Evolutionary conservation across 352 stramenopile genomes (phyloP), one percentile per base, ranked within the genome.

Genomic region (Globisporangium parvum): DNA sequence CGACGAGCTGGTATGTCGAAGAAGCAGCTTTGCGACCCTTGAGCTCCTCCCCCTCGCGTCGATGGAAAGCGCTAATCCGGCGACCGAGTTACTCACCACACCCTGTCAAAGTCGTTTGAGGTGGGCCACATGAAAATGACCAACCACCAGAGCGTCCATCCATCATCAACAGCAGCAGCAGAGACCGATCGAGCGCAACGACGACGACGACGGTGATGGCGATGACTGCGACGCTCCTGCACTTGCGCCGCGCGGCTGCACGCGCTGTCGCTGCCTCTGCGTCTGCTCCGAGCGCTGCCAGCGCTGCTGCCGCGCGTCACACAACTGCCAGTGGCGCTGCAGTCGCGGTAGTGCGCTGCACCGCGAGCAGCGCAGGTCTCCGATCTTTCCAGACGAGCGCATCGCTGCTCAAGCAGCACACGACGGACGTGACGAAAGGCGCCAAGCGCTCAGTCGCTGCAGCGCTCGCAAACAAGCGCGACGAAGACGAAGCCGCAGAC

Each of bases 361-460:
- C 6, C 28, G 28, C 1, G 20, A 50, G 24, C 21, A 12, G 33
- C 47, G 33, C 12, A 23, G 42, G 20, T 11, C 8, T 24, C 8
- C 57, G 57, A 24, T 63, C 51, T 24, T 57, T 63, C 35, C 57
- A 63, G 50, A 58, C 57, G 42, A 63, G 50, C 50, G 44, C 57
- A 4, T 26, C 55, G 50, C 45, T 35, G 42, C 20, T 57, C 17
- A 63, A 63, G 57, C 57, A 63, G 57, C 57, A 63, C 51, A 63
- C 57, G 57, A 53, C 57, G 4, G 57, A 63, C 51, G 57, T 63
- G 57, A 63, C 57, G 15, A 51, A 51, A 21, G 47, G 17, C 23
- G 55, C 47, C 9, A 63, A 60, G 49, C 55, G 58, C 55, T 55
- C 54, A 8, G 54, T 62, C 10, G 53, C 53, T 2, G 49, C 49